Percentiles rank a stretch among this genome's conserved stretches.
Evolutionary conservation across 345 rosid species (phyloP).

Genomic region (Chamaenerion angustifolium): DNA sequence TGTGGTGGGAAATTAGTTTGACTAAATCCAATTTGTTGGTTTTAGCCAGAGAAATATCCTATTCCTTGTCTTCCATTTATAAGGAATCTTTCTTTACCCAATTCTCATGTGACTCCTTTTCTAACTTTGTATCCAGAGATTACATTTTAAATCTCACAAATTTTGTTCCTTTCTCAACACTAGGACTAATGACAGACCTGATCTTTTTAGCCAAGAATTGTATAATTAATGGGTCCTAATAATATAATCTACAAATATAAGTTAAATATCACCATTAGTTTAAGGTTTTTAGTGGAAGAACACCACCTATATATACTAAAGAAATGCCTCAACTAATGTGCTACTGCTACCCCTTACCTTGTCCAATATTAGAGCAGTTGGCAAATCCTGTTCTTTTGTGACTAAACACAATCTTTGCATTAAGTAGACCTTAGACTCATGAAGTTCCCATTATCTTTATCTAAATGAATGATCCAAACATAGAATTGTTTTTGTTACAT

Average conservation of each 20-base stretch:
- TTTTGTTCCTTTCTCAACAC: too few species aligned
- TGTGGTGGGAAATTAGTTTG: background rate
- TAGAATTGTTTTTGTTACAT: too few species aligned
- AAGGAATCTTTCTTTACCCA: constrained; percentile 5
- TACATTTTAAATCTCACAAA: background rate
- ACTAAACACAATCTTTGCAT: background rate
- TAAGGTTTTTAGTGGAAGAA: constrained; percentile 1
- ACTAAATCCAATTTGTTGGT: background rate
- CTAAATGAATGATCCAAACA: too few species aligned
- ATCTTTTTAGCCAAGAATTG: background rate
- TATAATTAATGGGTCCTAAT: too few species aligned
- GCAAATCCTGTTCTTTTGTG: background rate
- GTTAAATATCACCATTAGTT: background rate
- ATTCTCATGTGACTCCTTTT: constrained; percentile 1
- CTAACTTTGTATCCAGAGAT: background rate
- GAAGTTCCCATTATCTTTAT: background rate
- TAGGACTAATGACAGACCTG: too few species aligned
- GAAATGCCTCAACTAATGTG: background rate
- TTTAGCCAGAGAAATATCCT: background rate
- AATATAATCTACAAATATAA: background rate
- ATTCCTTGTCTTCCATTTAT: constrained; percentile 2
- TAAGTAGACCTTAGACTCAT: background rate
- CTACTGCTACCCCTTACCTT: too few species aligned
- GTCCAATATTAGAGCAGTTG: background rate
- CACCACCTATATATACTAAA: background rate